Evolutionary conservation across 2,329 filamentous ascomycete genomes (phyloP).

Genomic region (Pseudogymnoascus sp.): DNA sequence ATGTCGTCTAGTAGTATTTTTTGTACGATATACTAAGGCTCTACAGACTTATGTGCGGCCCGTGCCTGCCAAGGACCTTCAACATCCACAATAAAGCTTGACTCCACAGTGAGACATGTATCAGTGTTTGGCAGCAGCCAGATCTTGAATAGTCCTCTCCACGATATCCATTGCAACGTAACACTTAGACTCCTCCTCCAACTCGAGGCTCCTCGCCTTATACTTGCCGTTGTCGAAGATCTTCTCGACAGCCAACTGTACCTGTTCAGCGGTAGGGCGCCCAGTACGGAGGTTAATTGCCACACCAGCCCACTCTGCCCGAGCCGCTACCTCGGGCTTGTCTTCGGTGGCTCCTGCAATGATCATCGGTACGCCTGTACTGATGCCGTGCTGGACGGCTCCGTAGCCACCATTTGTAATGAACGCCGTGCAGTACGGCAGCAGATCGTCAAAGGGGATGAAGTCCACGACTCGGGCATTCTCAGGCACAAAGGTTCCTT

Average conservation of each 20-base stretch:
- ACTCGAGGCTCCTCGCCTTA: not conserved
- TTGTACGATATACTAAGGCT: not conserved
- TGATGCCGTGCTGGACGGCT: slow-evolving; percentile 28
- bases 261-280: slow-evolving; percentile 1
- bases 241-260: not conserved
- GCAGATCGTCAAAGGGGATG: slow-evolving; percentile 30
- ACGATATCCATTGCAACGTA: not conserved
- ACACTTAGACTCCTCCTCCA: slow-evolving; percentile 4
- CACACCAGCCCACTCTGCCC: slow-evolving; percentile 29
- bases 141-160: not conserved
- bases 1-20: not conserved
- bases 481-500: slow-evolving; percentile 22
- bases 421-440: slow-evolving; percentile 27
- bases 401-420: slow-evolving; percentile 32
- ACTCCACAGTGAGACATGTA: not conserved
- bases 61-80: not conserved
- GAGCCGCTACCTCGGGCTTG: slow-evolving; percentile 26
- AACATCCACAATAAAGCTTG: not conserved
- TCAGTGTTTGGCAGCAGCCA: not conserved
- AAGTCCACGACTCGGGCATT: slow-evolving; percentile 30
- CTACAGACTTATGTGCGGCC: not conserved
- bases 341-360: slow-evolving; percentile 28
- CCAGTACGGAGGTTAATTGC: slow-evolving; percentile 27
- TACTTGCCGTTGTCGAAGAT: slow-evolving; percentile 1
- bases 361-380: slow-evolving; percentile 28